Evolutionary conservation across 441 rosid species (phyloP).

Genomic region (Brassica hybrid): DNA sequence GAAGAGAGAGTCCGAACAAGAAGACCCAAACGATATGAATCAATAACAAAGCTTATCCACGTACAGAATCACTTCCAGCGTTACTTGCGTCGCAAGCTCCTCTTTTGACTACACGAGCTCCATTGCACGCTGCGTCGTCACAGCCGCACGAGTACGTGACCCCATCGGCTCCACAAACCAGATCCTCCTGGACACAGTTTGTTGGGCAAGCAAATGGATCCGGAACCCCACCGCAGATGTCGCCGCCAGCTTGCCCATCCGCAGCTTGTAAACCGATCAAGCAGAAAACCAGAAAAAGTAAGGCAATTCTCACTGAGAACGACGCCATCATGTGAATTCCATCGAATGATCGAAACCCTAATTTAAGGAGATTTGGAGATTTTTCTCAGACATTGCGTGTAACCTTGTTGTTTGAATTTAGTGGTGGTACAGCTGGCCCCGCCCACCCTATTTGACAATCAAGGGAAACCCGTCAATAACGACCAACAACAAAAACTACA

Average conservation of each 20-base stretch:
- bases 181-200: slow-evolving; percentile 79
- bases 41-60: slow-evolving; percentile 67
- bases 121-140: slow-evolving; percentile 69
- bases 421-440: background rate
- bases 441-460: background rate
- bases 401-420: background rate
- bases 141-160: slow-evolving; percentile 93
- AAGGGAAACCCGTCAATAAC: background rate
- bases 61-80: slow-evolving; percentile 21
- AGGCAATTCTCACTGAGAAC: slow-evolving; percentile 9
- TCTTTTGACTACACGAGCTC: slow-evolving; percentile 61
- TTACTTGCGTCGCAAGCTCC: slow-evolving; percentile 76
- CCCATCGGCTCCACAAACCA: slow-evolving; percentile 80
- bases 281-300: slow-evolving; percentile 27
- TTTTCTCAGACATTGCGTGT: background rate
- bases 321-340: slow-evolving; percentile 21
- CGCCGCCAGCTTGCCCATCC: slow-evolving; percentile 40
- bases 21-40: slow-evolving; percentile 79
- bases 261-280: slow-evolving; percentile 37
- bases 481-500: background rate
- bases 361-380: background rate
- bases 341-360: slow-evolving; percentile 2
- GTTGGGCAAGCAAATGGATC: slow-evolving; percentile 61
- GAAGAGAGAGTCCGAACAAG: slow-evolving; percentile 74
- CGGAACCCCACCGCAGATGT: slow-evolving; percentile 40